Conservation (phyloP, 106 monocot genomes). For the Ottelia alismoides region DNA sequence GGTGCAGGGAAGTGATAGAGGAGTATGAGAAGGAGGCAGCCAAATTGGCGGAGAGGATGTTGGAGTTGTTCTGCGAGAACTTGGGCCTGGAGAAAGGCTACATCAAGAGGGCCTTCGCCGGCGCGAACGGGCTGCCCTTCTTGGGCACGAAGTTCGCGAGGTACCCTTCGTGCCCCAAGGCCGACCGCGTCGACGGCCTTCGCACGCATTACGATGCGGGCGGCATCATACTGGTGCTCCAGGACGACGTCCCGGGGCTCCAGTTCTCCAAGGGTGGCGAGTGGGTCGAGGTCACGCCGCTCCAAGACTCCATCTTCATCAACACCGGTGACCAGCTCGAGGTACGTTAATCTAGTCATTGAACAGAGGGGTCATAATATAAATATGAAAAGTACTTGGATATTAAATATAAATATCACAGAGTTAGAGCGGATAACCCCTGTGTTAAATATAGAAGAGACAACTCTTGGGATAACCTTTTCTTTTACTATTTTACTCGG, state of each 20-base stretch:
- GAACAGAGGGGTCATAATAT: background rate
- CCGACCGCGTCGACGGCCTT: slow-evolving; percentile 54
- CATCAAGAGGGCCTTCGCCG: slow-evolving; percentile 53
- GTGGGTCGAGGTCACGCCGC: slow-evolving; percentile 67
- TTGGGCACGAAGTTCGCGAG: slow-evolving; percentile 78
- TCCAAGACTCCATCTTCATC: slow-evolving; percentile 56
- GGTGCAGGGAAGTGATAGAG: slow-evolving; percentile 34
- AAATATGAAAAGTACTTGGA: too few species aligned
- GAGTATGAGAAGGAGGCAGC: slow-evolving; percentile 42
- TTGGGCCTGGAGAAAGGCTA: slow-evolving; percentile 66
- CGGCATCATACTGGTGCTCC: slow-evolving; percentile 74
- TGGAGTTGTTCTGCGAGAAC: slow-evolving; percentile 69
- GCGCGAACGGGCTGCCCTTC: slow-evolving; percentile 39
- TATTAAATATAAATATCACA: too few species aligned
- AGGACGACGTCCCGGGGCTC: slow-evolving; percentile 72
- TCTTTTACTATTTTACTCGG: background rate
- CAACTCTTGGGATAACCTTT: too few species aligned
- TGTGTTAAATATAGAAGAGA: too few species aligned
- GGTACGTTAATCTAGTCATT: slow-evolving; percentile 23
- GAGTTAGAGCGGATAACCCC: too few species aligned
- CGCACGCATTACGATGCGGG: slow-evolving; percentile 77
- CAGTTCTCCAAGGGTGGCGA: slow-evolving; percentile 58
- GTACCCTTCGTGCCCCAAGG: slow-evolving; percentile 66
- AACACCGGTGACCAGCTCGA: slow-evolving; percentile 71
- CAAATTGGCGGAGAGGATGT: slow-evolving; percentile 44